Evolutionary conservation across 2,329 filamentous ascomycete species (phyloP).

Genomic region (Verticillium nubilum): DNA sequence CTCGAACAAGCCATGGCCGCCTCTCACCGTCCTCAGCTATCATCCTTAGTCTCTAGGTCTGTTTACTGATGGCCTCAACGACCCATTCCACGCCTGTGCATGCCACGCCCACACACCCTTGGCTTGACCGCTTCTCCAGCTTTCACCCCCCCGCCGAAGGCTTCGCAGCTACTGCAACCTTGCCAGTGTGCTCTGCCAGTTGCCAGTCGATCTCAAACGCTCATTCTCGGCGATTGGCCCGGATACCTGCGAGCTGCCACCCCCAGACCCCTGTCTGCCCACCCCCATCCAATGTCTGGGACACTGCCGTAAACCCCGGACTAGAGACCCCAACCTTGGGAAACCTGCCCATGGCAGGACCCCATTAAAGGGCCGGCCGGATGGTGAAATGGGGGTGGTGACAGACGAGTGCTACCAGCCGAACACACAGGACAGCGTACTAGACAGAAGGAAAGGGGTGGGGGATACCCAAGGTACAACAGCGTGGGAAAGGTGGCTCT

Average conservation of each 20-base stretch:
- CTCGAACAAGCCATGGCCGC: neutral
- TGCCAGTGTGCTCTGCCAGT: slow-evolving; percentile 5
- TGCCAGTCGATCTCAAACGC: neutral
- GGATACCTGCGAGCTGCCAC: slow-evolving; percentile 7
- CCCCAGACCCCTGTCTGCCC: neutral
- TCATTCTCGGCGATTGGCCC: slow-evolving; percentile 10
- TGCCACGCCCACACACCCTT: neutral
- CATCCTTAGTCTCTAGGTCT: neutral
- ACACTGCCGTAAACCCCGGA: slow-evolving; percentile 3
- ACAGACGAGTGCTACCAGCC: neutral
- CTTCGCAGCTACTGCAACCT: slow-evolving; percentile 12
- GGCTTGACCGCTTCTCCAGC: neutral
- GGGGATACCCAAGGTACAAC: too few relatives aligned
- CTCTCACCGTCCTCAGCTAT: neutral
- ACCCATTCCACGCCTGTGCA: neutral
- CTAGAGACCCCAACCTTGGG: slow-evolving; percentile 4
- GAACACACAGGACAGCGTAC: too few relatives aligned
- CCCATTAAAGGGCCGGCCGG: neutral
- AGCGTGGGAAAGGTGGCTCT: neutral
- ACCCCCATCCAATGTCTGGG: neutral
- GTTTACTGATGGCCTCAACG: neutral
- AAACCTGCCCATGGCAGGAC: neutral
- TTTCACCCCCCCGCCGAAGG: neutral
- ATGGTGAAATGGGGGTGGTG: neutral
- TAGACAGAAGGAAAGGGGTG: too few relatives aligned